These are phyloP conservation scores for Bryoerythrophyllum caledonicum DNA, from an alignment of 225 moss, liverwort and hornwort genomes.

Conservation along the genomic window DNA sequence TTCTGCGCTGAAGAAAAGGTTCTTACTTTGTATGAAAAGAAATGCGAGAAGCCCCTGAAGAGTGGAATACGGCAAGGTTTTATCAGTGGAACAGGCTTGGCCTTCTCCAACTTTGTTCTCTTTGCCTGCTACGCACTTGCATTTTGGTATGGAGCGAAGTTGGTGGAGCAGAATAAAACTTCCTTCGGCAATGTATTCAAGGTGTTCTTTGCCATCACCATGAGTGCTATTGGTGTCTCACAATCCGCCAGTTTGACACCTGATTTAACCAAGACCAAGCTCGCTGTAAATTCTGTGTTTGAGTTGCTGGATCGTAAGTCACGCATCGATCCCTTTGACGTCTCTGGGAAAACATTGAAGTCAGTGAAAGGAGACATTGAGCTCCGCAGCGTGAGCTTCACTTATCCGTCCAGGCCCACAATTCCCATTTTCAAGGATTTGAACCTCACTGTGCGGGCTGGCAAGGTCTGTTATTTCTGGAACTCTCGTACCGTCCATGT, in stretches of 20 bases:
- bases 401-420: slow-evolving; percentile 68
- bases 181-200: slow-evolving; percentile 50
- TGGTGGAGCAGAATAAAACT: slow-evolving; percentile 48
- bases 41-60: slow-evolving; percentile 44
- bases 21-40: slow-evolving; percentile 39
- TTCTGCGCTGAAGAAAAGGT: slow-evolving; percentile 66
- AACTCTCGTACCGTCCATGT: background rate
- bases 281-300: slow-evolving; percentile 67
- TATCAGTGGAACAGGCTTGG: slow-evolving; percentile 63
- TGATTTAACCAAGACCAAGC: slow-evolving; percentile 71
- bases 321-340: slow-evolving; percentile 54
- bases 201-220: slow-evolving; percentile 72
- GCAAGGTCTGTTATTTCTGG: slow-evolving; percentile 47
- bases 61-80: slow-evolving; percentile 60
- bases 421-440: slow-evolving; percentile 63
- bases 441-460: slow-evolving; percentile 48
- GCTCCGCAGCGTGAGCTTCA: slow-evolving; percentile 59
- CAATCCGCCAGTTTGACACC: slow-evolving; percentile 62
- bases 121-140: slow-evolving; percentile 54
- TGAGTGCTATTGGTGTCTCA: slow-evolving; percentile 61
- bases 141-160: slow-evolving; percentile 56
- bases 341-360: slow-evolving; percentile 47
- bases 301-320: slow-evolving; percentile 69
- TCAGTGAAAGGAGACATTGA: slow-evolving; percentile 57
- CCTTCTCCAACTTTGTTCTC: slow-evolving; percentile 57